These are phyloP conservation scores for Ilex aquifolium DNA, from an alignment of 257 asterid genomes.

Conservation along the genomic window DNA sequence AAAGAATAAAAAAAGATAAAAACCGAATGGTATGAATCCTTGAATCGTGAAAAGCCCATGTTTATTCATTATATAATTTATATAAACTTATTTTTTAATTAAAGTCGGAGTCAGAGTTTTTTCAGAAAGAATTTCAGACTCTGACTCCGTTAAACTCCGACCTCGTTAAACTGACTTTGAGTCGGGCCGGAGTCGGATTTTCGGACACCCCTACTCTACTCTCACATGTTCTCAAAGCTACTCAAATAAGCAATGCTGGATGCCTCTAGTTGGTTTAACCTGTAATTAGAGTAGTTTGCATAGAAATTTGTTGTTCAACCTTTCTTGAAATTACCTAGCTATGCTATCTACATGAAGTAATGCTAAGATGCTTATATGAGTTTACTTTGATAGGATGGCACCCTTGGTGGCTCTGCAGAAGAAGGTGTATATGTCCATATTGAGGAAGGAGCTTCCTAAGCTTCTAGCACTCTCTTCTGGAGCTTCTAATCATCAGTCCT, in stretches of 20 bases:
- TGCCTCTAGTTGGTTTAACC: not conserved
- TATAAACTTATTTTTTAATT: no score
- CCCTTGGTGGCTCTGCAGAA: constrained; percentile 76
- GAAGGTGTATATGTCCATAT: constrained; percentile 74
- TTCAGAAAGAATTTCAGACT: no score
- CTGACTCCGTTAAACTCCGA: no score
- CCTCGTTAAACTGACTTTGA: no score
- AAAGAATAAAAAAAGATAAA: no score
- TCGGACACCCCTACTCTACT: no score
- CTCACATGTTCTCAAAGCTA: no score
- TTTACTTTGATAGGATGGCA: constrained; percentile 56
- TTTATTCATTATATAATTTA: no score
- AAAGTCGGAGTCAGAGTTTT: no score
- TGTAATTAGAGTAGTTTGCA: not conserved
- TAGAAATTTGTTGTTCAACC: not conserved
- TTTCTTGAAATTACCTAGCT: not conserved
- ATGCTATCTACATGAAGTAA: not conserved
- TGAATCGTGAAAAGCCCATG: no score
- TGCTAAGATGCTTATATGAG: constrained; percentile 13
- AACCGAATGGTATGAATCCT: no score
- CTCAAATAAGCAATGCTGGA: not conserved
- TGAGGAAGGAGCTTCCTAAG: constrained; percentile 85
- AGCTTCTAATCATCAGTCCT: constrained; percentile 56
- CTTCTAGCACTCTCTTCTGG: constrained; percentile 83
- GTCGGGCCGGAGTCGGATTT: no score